A percentile compares a stretch with the other conserved stretches of the same genome.
These are phyloP conservation scores for Cryphonectria parasitica DNA, from an alignment of 2,329 filamentous ascomycete genomes.

Conservation along the genomic window DNA sequence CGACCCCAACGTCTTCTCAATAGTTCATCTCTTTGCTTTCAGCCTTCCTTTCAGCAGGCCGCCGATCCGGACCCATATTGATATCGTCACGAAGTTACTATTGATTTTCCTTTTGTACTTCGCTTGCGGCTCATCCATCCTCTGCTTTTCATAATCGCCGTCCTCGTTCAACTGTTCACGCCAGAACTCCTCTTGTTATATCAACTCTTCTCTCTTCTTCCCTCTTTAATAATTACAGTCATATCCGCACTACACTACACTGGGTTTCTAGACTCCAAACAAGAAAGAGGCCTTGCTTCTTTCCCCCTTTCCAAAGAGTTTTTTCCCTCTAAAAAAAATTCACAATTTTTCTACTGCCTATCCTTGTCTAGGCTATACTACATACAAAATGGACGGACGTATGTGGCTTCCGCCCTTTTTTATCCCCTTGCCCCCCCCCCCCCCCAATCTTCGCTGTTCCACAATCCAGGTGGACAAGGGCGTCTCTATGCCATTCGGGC, in stretches of 20 bases:
- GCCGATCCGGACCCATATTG: conserved; percentile 26
- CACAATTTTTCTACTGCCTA: not conserved
- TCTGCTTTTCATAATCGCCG: conserved; percentile 17
- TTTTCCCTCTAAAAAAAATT: no score
- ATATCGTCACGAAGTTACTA: conserved; percentile 24
- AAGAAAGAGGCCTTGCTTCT: not conserved
- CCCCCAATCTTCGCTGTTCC: not conserved
- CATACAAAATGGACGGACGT: conserved; percentile 30
- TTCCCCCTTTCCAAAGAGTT: not conserved
- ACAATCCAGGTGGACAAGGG: not conserved
- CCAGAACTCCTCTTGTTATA: not conserved
- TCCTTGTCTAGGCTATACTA: not conserved
- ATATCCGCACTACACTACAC: conserved; percentile 9
- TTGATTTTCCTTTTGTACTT: conserved; percentile 24
- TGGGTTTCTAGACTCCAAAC: not conserved
- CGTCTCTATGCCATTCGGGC: conserved; percentile 2
- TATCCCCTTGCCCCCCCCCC: no score
- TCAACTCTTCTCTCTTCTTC: conserved; percentile 2
- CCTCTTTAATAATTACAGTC: not conserved
- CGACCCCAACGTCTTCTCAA: conserved; percentile 28
- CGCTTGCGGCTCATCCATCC: conserved; percentile 4
- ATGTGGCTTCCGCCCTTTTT: conserved; percentile 19
- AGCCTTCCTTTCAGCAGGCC: conserved; percentile 28
- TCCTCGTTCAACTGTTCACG: not conserved
- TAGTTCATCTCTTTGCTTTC: conserved; percentile 24